These are phyloP conservation scores for Trifolium dubium DNA, from an alignment of 306 rosid genomes.

Conservation along the genomic window DNA sequence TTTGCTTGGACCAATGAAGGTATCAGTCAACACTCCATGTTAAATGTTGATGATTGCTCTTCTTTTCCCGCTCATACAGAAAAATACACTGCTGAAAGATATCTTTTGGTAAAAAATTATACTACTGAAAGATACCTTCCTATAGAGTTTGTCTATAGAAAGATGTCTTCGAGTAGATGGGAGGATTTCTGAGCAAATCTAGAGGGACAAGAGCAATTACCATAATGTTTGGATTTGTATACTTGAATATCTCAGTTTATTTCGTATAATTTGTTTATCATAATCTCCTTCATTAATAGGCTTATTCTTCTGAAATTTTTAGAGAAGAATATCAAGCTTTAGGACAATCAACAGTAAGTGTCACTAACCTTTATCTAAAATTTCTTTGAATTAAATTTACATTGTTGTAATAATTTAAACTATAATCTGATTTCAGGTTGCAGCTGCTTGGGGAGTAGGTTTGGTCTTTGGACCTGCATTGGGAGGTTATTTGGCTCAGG, in stretches of 20 bases:
- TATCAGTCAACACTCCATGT: constrained; percentile 16
- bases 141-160: no score
- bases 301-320: constrained; percentile 74
- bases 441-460: constrained; percentile 84
- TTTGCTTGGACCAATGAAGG: constrained; percentile 89
- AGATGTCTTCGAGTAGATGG: no score
- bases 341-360: constrained; percentile 76
- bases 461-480: constrained; percentile 84
- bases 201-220: no score
- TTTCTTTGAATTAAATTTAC: constrained; percentile 3
- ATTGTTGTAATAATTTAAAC: constrained; percentile 17
- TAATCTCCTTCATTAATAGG: constrained; percentile 54
- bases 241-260: not conserved
- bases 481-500: constrained; percentile 93
- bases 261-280: not conserved
- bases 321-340: constrained; percentile 77
- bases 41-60: no score
- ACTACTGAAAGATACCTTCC: no score
- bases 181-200: no score
- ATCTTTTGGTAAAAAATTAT: no score
- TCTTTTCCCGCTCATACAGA: no score
- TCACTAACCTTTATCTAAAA: not conserved
- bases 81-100: no score
- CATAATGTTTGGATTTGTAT: not conserved
- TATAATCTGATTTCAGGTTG: constrained; percentile 58